Percentiles rank a stretch among this genome's conserved stretches.
phyloP scores from a whole-genome alignment of 2,329 filamentous ascomycete genomes.

The Fusarium sulawesiense region DNA sequence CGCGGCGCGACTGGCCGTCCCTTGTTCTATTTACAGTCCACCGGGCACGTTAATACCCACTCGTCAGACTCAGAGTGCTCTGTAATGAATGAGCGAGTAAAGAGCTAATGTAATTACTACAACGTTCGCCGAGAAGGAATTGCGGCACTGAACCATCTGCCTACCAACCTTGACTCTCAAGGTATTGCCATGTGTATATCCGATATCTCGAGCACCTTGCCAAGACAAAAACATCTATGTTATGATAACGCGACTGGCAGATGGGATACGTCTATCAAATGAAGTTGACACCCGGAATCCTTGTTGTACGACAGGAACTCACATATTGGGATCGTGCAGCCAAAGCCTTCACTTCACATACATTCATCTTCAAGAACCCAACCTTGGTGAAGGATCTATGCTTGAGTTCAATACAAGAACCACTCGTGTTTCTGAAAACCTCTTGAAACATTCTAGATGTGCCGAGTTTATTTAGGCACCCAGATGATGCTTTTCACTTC shows the following conservation, averaged over 20 bases:
- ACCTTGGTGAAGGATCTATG: not conserved
- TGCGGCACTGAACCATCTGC: not conserved
- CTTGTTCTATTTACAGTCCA: conserved; percentile 4
- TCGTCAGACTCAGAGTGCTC: not conserved
- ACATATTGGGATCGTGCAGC: not conserved
- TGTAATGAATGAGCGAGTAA: not conserved
- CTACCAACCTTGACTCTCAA: not conserved
- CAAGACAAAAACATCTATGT: not conserved
- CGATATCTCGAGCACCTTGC: not conserved
- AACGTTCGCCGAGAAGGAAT: not conserved
- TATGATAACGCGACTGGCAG: not conserved
- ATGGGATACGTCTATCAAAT: not conserved
- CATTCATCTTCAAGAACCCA: not conserved
- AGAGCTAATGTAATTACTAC: not conserved
- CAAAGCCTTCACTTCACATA: not conserved
- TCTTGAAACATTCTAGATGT: not conserved
- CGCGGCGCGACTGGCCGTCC: conserved; percentile 1
- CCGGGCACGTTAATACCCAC: not conserved
- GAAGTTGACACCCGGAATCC: not conserved
- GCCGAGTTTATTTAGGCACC: not conserved
- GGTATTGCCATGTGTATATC: not conserved
- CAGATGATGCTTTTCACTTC: not conserved
- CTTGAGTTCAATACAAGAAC: not conserved
- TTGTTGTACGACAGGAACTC: not conserved
- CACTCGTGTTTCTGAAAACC: not conserved